A percentile compares a stretch with the other conserved stretches of the same genome.
Evolutionary conservation across 2,329 filamentous ascomycete species (phyloP).

Genomic region (Penicillium sumatraense): DNA sequence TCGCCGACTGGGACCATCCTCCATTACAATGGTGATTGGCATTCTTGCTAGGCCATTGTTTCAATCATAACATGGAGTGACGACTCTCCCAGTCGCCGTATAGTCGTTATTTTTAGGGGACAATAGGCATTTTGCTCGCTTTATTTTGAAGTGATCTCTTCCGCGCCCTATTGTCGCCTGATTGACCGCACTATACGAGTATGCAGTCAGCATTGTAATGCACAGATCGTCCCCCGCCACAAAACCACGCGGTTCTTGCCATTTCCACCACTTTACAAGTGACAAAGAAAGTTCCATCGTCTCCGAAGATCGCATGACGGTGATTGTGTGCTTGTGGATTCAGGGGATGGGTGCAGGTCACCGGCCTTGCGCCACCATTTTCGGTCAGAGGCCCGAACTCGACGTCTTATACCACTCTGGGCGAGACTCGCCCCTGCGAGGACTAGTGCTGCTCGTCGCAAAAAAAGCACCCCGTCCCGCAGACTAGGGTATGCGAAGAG

Average conservation of each 20-base stretch:
- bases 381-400: background rate
- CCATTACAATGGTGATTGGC: background rate
- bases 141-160: background rate
- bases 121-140: too few relatives aligned
- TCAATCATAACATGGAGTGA: too few relatives aligned
- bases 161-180: background rate
- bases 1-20: background rate
- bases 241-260: background rate
- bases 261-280: background rate
- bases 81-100: background rate
- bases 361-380: constrained; percentile 7
- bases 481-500: background rate
- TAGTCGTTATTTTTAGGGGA: too few relatives aligned
- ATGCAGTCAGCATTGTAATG: constrained; percentile 15
- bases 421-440: background rate
- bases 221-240: constrained; percentile 6
- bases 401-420: background rate
- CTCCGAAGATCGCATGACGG: background rate
- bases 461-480: background rate
- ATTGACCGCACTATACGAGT: constrained; percentile 12
- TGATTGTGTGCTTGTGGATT: background rate
- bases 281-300: constrained; percentile 1
- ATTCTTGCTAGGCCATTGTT: background rate
- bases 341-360: constrained; percentile 3
- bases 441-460: background rate